Conservation (phyloP, 1,139 yeast genomes). For the Zygosaccharomyces pseudobailii region DNA sequence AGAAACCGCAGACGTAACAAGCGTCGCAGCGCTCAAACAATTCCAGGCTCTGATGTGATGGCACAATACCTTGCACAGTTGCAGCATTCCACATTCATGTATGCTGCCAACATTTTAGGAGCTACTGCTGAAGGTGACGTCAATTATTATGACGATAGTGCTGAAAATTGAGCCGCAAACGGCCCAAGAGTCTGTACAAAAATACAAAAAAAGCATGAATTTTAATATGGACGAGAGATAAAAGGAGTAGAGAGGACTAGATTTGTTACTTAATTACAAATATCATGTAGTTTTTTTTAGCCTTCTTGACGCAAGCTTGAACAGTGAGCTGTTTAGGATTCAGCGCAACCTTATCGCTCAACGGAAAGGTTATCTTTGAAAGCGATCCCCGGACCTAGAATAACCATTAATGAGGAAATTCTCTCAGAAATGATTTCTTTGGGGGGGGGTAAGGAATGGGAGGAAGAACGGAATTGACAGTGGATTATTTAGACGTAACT, state of each 20-base stretch:
- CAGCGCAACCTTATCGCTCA: too few species aligned
- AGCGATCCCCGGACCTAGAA: too few species aligned
- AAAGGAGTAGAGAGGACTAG: neutral
- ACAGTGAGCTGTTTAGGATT: too few species aligned
- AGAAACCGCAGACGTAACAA: conserved; percentile 6
- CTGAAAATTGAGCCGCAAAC: neutral
- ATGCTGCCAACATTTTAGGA: conserved; percentile 50
- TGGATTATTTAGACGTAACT: too few species aligned
- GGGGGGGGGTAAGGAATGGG: too few species aligned
- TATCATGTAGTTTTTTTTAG: too few species aligned
- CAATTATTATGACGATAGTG: conserved; percentile 20
- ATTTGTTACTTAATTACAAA: too few species aligned
- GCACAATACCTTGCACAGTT: conserved; percentile 70
- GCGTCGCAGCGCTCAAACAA: conserved; percentile 31
- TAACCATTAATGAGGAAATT: too few species aligned
- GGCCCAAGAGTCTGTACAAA: neutral
- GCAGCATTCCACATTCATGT: conserved; percentile 56
- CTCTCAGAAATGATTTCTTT: too few species aligned
- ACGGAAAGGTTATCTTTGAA: too few species aligned
- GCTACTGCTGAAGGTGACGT: conserved; percentile 33
- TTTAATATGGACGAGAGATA: neutral
- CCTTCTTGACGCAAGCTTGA: too few species aligned
- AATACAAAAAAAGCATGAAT: neutral
- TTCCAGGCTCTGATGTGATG: conserved; percentile 71
- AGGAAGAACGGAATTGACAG: too few species aligned